A percentile compares a stretch with the other conserved stretches of the same genome.
These are phyloP conservation scores for Gremmenia infestans DNA, from an alignment of 2,329 filamentous ascomycete genomes.

Conservation along the genomic window DNA sequence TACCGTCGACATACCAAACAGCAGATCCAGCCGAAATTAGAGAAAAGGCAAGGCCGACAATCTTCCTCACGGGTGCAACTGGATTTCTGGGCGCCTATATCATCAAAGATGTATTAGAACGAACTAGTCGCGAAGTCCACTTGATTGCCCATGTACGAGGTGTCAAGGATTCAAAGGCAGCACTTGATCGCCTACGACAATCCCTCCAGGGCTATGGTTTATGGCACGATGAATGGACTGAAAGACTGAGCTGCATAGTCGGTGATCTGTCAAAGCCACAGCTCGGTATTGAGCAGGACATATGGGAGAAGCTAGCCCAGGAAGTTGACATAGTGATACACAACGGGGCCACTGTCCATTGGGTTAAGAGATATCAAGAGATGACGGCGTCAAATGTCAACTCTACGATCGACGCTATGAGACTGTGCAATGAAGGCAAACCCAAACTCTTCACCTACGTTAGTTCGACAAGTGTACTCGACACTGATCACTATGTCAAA, in stretches of 20 bases:
- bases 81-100: conserved; percentile 85
- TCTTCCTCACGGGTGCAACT: conserved; percentile 85
- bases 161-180: conserved; percentile 50
- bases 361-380: conserved; percentile 72
- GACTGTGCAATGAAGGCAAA: conserved; percentile 70
- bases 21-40: conserved; percentile 26
- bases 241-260: conserved; percentile 58
- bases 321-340: conserved; percentile 69
- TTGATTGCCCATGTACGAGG: conserved; percentile 74
- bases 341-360: conserved; percentile 76
- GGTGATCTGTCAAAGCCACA: conserved; percentile 68
- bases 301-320: conserved; percentile 59
- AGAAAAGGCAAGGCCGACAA: conserved; percentile 40
- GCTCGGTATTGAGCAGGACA: conserved; percentile 61
- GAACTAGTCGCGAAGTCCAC: conserved; percentile 49
- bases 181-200: conserved; percentile 58
- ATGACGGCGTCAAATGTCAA: conserved; percentile 72
- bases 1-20: conserved; percentile 36
- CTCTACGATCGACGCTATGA: conserved; percentile 71
- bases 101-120: conserved; percentile 66
- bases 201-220: conserved; percentile 74
- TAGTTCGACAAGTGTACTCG: conserved; percentile 75
- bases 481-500: conserved; percentile 74
- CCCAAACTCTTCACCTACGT: conserved; percentile 79
- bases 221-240: conserved; percentile 62